Percentiles rank a stretch among this genome's conserved stretches.
Conservation (phyloP, 495 filamentous ascomycete species). For the Daldinia concentrica region DNA sequence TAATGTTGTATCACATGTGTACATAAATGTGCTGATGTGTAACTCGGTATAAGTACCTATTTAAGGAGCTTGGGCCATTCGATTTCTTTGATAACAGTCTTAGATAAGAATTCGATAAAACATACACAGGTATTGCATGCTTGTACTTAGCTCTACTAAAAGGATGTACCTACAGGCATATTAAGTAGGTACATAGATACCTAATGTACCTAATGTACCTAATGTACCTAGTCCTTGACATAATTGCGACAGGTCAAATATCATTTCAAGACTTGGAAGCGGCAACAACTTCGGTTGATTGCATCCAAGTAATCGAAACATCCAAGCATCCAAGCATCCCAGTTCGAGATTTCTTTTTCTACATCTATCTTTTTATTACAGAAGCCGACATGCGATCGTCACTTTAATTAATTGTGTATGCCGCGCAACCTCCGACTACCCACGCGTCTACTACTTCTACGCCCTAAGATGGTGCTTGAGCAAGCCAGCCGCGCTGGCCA, state of each 20-base stretch:
- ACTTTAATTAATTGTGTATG: conserved; percentile 21
- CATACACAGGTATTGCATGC: not conserved
- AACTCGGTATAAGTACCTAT: too few relatives aligned
- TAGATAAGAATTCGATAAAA: not conserved
- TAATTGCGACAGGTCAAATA: conserved; percentile 12
- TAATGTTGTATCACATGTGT: not conserved
- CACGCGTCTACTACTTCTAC: not conserved
- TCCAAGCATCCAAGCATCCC: not conserved
- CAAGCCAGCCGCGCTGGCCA: conserved; percentile 25
- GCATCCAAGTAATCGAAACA: not conserved
- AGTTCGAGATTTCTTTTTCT: not conserved
- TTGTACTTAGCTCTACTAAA: too few relatives aligned
- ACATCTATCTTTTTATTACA: too few relatives aligned
- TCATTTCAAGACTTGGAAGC: not conserved
- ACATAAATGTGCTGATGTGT: too few relatives aligned
- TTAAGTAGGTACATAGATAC: too few relatives aligned
- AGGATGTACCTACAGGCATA: too few relatives aligned
- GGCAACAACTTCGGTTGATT: not conserved
- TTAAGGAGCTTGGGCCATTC: not conserved
- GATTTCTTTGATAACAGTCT: not conserved
- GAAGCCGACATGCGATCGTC: conserved; percentile 20
- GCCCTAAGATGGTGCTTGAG: conserved; percentile 22
- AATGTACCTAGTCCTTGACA: too few relatives aligned
- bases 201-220: too few relatives aligned
- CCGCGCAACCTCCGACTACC: conserved; percentile 7